Percentiles rank a stretch among this genome's conserved stretches.
Conservation (phyloP, 345 rosid genomes). For the Salix udensis region DNA sequence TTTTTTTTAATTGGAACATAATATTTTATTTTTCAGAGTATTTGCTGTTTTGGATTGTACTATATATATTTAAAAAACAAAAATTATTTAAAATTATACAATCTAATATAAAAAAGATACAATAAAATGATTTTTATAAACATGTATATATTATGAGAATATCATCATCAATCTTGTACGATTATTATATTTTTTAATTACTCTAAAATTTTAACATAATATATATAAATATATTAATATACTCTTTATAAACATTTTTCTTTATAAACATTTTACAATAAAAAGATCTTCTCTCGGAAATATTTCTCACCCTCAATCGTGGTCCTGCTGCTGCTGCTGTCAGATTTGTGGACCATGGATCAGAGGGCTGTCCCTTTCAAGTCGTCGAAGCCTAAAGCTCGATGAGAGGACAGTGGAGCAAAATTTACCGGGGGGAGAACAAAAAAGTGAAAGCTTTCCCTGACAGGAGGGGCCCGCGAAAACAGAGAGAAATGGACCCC, state of each 20-base stretch:
- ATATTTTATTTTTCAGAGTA: no score
- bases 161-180: no score
- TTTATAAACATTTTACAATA: neutral
- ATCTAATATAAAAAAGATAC: no score
- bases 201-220: no score
- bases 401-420: neutral
- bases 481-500: neutral
- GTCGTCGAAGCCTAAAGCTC: neutral
- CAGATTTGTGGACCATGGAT: neutral
- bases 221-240: no score
- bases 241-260: neutral
- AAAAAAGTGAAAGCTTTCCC: neutral
- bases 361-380: neutral
- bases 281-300: neutral
- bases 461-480: neutral
- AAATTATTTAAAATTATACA: no score
- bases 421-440: neutral
- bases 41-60: no score
- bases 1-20: no score
- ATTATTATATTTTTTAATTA: no score
- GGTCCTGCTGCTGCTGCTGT: constrained; percentile 14
- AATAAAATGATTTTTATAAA: no score
- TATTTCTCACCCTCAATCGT: neutral
- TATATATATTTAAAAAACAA: no score
- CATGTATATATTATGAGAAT: no score